Percentiles rank a stretch among this genome's conserved stretches.
phyloP scores from a whole-genome alignment of 2,329 filamentous ascomycete species.

The Spiromastix sp. region DNA sequence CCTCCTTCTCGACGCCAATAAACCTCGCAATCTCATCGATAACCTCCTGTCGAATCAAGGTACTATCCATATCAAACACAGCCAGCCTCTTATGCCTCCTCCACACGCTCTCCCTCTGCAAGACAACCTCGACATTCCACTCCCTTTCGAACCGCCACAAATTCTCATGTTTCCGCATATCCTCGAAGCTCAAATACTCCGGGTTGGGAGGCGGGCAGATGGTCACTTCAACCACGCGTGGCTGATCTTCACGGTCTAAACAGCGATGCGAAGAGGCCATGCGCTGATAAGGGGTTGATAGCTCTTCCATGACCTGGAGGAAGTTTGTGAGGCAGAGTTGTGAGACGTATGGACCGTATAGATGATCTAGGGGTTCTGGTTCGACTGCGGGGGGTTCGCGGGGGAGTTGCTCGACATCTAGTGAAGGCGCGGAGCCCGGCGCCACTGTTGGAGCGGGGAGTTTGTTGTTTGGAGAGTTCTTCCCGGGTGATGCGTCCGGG shows the following conservation, averaged over 20 bases:
- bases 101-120: slow-evolving; percentile 65
- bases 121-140: slow-evolving; percentile 77
- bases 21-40: slow-evolving; percentile 89
- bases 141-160: slow-evolving; percentile 78
- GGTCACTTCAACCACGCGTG: slow-evolving; percentile 42
- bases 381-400: slow-evolving; percentile 45
- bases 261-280: slow-evolving; percentile 38
- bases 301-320: slow-evolving; percentile 39
- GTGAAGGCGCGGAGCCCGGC: slow-evolving; percentile 39
- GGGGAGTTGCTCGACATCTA: slow-evolving; percentile 42
- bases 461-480: slow-evolving; percentile 22
- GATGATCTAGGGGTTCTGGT: slow-evolving; percentile 44
- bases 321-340: slow-evolving; percentile 48
- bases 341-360: slow-evolving; percentile 45
- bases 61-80: slow-evolving; percentile 98
- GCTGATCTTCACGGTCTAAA: slow-evolving; percentile 37
- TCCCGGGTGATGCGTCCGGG: slow-evolving; percentile 34
- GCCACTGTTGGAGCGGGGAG: slow-evolving; percentile 32
- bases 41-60: slow-evolving; percentile 91
- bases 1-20: slow-evolving; percentile 69
- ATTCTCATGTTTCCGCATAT: slow-evolving; percentile 68
- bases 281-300: slow-evolving; percentile 40
- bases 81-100: slow-evolving; percentile 73
- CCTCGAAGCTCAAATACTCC: slow-evolving; percentile 45
- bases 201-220: slow-evolving; percentile 41